Conservation (phyloP, 768 basidiomycete species). For the Hypholoma fasciculare region DNA sequence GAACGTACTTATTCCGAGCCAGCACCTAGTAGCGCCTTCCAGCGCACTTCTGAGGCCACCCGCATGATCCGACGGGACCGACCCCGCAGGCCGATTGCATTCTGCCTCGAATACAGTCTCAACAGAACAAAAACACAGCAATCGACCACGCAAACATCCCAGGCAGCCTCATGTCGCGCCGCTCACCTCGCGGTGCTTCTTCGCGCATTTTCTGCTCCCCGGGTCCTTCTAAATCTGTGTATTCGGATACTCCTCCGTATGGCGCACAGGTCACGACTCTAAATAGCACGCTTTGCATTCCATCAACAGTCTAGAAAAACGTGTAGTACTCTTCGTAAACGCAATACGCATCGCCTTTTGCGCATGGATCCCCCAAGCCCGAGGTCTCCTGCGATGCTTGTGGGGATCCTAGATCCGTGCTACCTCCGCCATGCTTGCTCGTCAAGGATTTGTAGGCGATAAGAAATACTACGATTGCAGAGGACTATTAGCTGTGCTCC, state of each 20-base stretch:
- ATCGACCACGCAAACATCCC: too few relatives aligned
- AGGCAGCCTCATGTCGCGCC: neutral
- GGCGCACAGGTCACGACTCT: neutral
- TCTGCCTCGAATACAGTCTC: too few relatives aligned
- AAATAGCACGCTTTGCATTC: neutral
- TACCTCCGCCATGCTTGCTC: slow-evolving; percentile 24
- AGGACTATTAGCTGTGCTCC: neutral
- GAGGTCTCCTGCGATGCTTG: slow-evolving; percentile 13
- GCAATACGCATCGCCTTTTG: slow-evolving; percentile 62
- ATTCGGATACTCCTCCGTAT: neutral
- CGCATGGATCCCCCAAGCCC: slow-evolving; percentile 43
- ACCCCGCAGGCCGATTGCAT: too few relatives aligned
- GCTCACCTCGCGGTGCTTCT: neutral
- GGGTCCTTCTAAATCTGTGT: neutral
- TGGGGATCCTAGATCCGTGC: slow-evolving; percentile 15
- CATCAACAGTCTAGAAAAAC: slow-evolving; percentile 14
- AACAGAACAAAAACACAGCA: too few relatives aligned
- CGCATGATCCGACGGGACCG: neutral
- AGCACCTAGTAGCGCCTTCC: neutral
- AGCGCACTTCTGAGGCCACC: too few relatives aligned
- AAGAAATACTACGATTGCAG: slow-evolving; percentile 29
- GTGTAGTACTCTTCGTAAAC: slow-evolving; percentile 66
- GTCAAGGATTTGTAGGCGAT: slow-evolving; percentile 46
- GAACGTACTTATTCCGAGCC: neutral
- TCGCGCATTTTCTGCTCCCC: neutral